Evolutionary conservation across 2,329 filamentous ascomycete genomes (phyloP).

Genomic region (Phialemoniopsis sp.): DNA sequence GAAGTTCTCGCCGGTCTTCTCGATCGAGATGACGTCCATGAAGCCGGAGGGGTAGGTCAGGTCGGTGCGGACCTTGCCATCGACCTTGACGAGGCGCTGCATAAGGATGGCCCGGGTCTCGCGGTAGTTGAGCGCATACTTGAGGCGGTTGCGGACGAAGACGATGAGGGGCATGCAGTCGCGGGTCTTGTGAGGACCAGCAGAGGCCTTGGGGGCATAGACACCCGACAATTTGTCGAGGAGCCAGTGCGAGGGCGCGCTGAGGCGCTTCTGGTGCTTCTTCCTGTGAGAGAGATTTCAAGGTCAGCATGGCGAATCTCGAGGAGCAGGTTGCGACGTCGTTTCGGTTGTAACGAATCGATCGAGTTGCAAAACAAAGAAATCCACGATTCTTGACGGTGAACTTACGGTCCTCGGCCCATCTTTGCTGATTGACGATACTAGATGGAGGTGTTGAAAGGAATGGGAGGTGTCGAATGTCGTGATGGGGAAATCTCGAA

Average conservation of each 20-base stretch:
- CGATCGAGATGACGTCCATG: constrained; percentile 99
- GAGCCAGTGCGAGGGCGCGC: constrained; percentile 98
- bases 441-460: constrained; percentile 23
- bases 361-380: neutral
- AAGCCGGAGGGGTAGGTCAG: constrained; percentile 94
- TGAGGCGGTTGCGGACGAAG: constrained; percentile 94
- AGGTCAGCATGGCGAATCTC: constrained; percentile 13
- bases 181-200: constrained; percentile 98
- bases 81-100: constrained; percentile 99
- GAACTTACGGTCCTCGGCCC: constrained; percentile 50
- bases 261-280: constrained; percentile 99
- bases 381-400: neutral
- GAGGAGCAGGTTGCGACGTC: no score
- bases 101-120: constrained; percentile 98
- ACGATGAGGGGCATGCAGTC: constrained; percentile 99
- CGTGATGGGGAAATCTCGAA: constrained; percentile 10
- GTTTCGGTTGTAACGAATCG: no score
- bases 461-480: constrained; percentile 13
- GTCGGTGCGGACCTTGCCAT: constrained; percentile 99
- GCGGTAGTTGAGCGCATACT: constrained; percentile 99
- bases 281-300: constrained; percentile 56
- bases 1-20: constrained; percentile 99
- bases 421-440: constrained; percentile 33
- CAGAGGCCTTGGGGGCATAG: constrained; percentile 67
- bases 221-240: constrained; percentile 98